Base-by-base conservation (phyloP, 202 grass and related monocot species). In the Digitaria exilis region DNA sequence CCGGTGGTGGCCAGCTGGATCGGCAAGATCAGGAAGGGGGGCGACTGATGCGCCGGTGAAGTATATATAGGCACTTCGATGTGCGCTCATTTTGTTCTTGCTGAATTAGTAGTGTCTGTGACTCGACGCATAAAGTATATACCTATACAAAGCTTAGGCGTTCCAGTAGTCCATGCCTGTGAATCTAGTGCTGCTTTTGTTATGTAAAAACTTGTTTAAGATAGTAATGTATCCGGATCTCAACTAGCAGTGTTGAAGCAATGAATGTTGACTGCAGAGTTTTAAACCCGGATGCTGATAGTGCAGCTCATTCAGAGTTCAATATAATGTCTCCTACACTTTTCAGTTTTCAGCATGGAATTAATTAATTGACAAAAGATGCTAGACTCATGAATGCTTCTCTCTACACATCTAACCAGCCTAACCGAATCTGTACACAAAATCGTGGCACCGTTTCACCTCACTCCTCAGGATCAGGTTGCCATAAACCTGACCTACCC, bases 1-100 rank as follows among this genome's bases (percentile, higher is more conserved):
- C 96, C 96, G 15, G 82, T 99, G 9, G 93, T 99, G 41, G 96
- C 96, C 28, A 50, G 79, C 84, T 99, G 93, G 93, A 92, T 99
- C 8, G 91, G 93, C 59, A 94, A 91, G 88, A 89, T 83, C 57
- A 86, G 44, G 50, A 77, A 96, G 76, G 76, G 75, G 11, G 26
- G 77, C 41, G 83, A 92, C 55, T 88, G 90, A 82, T 88, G 80
- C 59, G 61, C 18, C 55, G 16, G 39, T 68, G 0, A 77, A 83
- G 59, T 64, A 14, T 24, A n/a, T 44, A 14, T 24, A 62, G 39
- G 37, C 71, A 52, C 74, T 60, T 56, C 34, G 3, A 55, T 48
- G 46, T 60, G 59, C 60, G 28, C 13, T 30, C 35, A 31, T 78
- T 76, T 48, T 51, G 73, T 11, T 37, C 64, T 29, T 25, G 7